Evolutionary conservation across 495 filamentous ascomycete genomes (phyloP).

Genomic region (Penicillium coprophilum): DNA sequence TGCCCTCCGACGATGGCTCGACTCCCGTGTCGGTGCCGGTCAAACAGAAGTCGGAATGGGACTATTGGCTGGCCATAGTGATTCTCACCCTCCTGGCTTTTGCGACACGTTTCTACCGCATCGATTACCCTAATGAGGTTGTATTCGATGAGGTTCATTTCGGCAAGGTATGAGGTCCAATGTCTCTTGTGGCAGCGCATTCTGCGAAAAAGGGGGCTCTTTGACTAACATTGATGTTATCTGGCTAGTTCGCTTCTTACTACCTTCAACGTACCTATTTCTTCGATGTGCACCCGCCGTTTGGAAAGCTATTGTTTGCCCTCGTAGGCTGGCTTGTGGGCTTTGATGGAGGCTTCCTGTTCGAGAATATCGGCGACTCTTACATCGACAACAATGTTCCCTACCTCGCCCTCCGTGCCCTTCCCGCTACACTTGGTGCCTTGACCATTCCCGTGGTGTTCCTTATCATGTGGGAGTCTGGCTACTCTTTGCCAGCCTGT

Average conservation of each 20-base stretch:
- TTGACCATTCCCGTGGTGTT: slow-evolving; percentile 93
- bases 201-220: slow-evolving; percentile 14
- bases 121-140: slow-evolving; percentile 90
- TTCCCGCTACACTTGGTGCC: slow-evolving; percentile 89
- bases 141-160: slow-evolving; percentile 99
- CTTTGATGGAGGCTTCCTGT: slow-evolving; percentile 95
- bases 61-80: slow-evolving; percentile 77
- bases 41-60: slow-evolving; percentile 61
- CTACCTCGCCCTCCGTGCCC: slow-evolving; percentile 89
- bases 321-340: slow-evolving; percentile 94
- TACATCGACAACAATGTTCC: slow-evolving; percentile 97
- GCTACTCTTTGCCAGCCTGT: slow-evolving; percentile 91
- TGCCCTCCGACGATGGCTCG: slow-evolving; percentile 33
- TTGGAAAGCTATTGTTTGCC: slow-evolving; percentile 71
- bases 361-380: slow-evolving; percentile 98
- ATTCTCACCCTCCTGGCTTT: slow-evolving; percentile 84
- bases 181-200: slow-evolving; percentile 2
- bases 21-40: slow-evolving; percentile 21
- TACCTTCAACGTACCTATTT: slow-evolving; percentile 98
- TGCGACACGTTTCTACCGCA: slow-evolving; percentile 89
- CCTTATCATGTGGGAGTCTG: slow-evolving; percentile 99
- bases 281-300: slow-evolving; percentile 99
- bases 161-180: slow-evolving; percentile 73
- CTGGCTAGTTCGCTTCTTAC: slow-evolving; percentile 82
- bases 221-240: slow-evolving; percentile 19